These are phyloP conservation scores for Dichotomopilus funicola DNA, from an alignment of 2,329 filamentous ascomycete species.

Conservation along the genomic window DNA sequence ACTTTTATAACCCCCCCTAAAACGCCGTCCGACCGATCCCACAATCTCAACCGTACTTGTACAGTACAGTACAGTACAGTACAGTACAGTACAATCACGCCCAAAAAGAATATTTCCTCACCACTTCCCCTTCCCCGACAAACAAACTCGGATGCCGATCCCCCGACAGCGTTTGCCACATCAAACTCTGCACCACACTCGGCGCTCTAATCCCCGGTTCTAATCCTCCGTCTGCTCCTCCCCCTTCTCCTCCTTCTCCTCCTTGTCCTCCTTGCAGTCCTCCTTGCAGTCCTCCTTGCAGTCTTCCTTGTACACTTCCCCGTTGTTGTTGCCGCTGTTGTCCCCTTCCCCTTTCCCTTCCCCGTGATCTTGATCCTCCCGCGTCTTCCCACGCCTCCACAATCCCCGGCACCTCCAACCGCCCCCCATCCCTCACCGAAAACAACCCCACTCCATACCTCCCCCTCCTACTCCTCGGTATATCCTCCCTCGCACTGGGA, in stretches of 20 bases:
- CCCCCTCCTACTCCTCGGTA: too few relatives aligned
- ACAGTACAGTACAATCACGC: conserved; percentile 20
- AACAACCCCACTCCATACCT: too few relatives aligned
- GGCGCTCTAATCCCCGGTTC: conserved; percentile 1
- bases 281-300: neutral
- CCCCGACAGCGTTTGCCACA: conserved; percentile 40
- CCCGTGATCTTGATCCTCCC: too few relatives aligned
- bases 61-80: neutral
- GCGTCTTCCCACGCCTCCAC: too few relatives aligned
- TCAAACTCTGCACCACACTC: conserved; percentile 36
- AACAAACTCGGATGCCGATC: conserved; percentile 44
- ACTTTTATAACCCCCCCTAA: too few relatives aligned
- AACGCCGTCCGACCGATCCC: too few relatives aligned
- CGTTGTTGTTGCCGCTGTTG: too few relatives aligned
- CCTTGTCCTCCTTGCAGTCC: neutral
- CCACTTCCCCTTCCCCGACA: conserved; percentile 31
- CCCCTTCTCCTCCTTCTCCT: neutral
- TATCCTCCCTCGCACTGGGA: too few relatives aligned
- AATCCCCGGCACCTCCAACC: too few relatives aligned
- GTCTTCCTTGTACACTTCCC: too few relatives aligned
- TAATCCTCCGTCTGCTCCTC: neutral
- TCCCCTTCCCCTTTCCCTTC: too few relatives aligned
- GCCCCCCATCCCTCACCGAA: too few relatives aligned
- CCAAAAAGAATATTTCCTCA: conserved; percentile 41
- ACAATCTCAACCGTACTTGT: neutral